Base-by-base conservation (phyloP, 306 rosid species). In the Acacia crassicarpa region DNA sequence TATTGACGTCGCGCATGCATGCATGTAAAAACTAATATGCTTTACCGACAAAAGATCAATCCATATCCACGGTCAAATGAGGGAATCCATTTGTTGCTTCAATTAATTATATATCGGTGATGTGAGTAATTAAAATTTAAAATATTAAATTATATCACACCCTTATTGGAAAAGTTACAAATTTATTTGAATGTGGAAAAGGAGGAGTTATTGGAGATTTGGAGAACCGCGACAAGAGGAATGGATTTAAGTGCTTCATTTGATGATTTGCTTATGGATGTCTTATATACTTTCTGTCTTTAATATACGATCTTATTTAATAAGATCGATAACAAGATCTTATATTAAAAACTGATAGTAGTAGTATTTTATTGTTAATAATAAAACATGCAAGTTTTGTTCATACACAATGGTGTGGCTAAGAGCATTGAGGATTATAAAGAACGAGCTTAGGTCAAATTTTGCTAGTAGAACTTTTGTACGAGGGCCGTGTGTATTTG, bases 271-370 rank as follows among this genome's bases (percentile, higher is more conserved):
- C 0, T 6, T 6, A 6, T n/a, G n/a, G n/a, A n/a, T 38, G 41
- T 38, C 41, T 5, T 38, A 38, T 38, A 1, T 6, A 5, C 8
- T 0, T 38, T 1, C 41, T 1, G 0, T 38, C 1, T 6, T 1
- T 38, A 6, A 6, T 38, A 1, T 38, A 38, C 0, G 8, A 38
- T 38, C 41, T 38, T 38, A 38, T 38, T 38, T 38, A 6, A 38
- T 6, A 38, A 6, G 6, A n/a, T n/a, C n/a, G 35, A 33, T 33
- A 33, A 33, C 5, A 6, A 38, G 8, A 6, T 38, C 41, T 38
- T 1, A 38, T 38, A 38, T 38, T 38, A 38, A 38, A 1, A 38
- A 38, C 0, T 38, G 41, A 6, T 5, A 38, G 1, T 5, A 38
- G 1, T 5, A 6, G 0, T 38, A 38, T 35, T 45, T 45, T 11